These are phyloP conservation scores for Sanghuangporus weigelae DNA, from an alignment of 1,284 basidiomycete genomes.

Conservation along the genomic window DNA sequence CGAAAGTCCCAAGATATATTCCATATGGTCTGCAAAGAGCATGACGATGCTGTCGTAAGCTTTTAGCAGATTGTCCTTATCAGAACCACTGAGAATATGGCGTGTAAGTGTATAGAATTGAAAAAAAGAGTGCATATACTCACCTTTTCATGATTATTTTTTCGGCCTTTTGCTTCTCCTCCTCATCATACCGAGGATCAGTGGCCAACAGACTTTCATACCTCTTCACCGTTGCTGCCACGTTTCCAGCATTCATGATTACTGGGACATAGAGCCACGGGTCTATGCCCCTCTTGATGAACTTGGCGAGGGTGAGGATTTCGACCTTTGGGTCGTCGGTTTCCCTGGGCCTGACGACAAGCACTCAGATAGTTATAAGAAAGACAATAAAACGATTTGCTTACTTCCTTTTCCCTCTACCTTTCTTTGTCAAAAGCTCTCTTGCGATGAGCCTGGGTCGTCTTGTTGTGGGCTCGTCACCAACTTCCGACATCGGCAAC, in stretches of 20 bases:
- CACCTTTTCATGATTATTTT: background rate
- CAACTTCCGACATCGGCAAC: background rate
- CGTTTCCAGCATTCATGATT: background rate
- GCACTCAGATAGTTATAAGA: background rate
- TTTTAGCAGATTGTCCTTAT: background rate
- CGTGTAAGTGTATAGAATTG: background rate
- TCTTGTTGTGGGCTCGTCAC: background rate
- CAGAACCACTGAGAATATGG: background rate
- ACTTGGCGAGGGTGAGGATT: background rate
- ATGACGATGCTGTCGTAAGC: background rate
- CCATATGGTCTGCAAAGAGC: background rate
- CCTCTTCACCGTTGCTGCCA: background rate
- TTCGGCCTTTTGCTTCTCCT: background rate
- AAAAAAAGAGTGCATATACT: background rate
- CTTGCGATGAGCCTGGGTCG: background rate
- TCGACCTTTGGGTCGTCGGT: background rate
- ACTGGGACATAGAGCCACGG: background rate
- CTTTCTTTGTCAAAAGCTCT: background rate
- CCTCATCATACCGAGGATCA: background rate
- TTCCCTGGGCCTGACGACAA: background rate
- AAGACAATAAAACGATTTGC: background rate
- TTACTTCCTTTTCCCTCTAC: background rate
- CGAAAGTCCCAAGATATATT: background rate
- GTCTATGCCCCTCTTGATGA: background rate
- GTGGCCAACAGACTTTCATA: background rate